Conservation (phyloP, 2,329 filamentous ascomycete genomes). For the Juglanconis sp. region DNA sequence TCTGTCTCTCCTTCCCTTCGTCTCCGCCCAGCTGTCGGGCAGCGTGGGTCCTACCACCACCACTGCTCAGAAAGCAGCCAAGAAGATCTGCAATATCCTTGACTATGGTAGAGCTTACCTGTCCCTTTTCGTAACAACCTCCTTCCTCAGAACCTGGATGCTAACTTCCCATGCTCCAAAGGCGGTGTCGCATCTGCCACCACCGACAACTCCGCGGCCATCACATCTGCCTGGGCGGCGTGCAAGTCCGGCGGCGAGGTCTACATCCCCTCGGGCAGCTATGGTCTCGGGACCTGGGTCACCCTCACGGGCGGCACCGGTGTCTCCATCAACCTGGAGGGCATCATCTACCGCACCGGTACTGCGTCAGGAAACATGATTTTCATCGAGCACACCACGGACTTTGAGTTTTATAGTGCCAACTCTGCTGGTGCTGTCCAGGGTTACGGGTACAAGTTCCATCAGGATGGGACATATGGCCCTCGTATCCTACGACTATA, state of each 20-base stretch:
- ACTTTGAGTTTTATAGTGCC: conserved; percentile 46
- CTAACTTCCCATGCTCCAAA: too few species aligned
- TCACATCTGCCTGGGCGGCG: conserved; percentile 26
- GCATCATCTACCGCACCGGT: conserved; percentile 25
- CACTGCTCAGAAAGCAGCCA: conserved; percentile 25
- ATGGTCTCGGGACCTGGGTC: conserved; percentile 44
- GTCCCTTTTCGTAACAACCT: too few species aligned
- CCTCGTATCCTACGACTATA: conserved; percentile 17
- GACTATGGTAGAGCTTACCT: conserved; percentile 29
- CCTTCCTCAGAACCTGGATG: too few species aligned
- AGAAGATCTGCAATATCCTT: conserved; percentile 44
- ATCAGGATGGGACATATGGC: conserved; percentile 24
- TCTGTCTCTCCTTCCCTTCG: not conserved
- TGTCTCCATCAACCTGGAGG: conserved; percentile 48
- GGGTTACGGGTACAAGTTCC: conserved; percentile 46
- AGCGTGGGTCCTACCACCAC: conserved; percentile 25
- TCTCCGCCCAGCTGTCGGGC: conserved; percentile 6
- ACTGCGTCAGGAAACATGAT: conserved; percentile 26
- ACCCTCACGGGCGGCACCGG: conserved; percentile 40
- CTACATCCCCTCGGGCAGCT: conserved; percentile 44
- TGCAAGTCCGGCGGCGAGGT: conserved; percentile 48
- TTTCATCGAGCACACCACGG: conserved; percentile 27
- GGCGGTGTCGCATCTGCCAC: conserved; percentile 45
- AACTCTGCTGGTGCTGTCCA: conserved; percentile 44
- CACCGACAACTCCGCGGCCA: conserved; percentile 36